Base-by-base conservation (phyloP, 148 eudicot species). In the Persicaria tinctoria region DNA sequence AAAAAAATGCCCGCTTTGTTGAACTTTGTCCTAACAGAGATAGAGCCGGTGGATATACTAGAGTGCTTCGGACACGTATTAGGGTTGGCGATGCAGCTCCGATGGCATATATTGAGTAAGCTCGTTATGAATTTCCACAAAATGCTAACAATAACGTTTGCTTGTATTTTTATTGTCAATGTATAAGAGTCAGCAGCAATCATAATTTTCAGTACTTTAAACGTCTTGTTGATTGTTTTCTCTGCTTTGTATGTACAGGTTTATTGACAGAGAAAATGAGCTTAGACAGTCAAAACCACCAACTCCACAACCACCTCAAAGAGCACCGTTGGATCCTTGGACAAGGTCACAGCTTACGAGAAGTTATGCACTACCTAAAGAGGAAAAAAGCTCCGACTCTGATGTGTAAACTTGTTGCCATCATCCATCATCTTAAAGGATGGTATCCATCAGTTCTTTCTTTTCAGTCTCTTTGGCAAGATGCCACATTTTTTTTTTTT, bases 81-180 rank as follows among this genome's bases (percentile, higher is more conserved):
- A 86, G 98, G 79, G 97, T 94, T 75, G 97, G 98, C 76, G 98
- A 94, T 86, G 97, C 97, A 55, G 98, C 98, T 71, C 90, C 97
- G 47, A 94, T 94, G 98, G 98, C 98, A 14, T 94, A 94, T 78
- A 91, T 94, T n/a, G 98, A 94, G 98, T 94, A 89, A 78, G 92
- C 59, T 59, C 74, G 41, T 55, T 46, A 5, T 60, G 77, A 44
- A 4, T 6, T 63, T 20, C 2, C 8, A 18, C 27, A 20, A 20
- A 57, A 6, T 3, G 10, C 18, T 18, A 18, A 11, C 32, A 6
- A 60, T 27, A 14, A 9, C 45, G 7, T 57, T 1, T 57, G 32
- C 11, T 6, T 6, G 11, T 17, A 6, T 6, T 17, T 6, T 6
- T 32, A 32, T 32, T 32, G 41, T 1, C 0, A 0, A 32, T 32